Evolutionary conservation across 441 rosid species (phyloP).

Genomic region (Monsonia emarginata): DNA sequence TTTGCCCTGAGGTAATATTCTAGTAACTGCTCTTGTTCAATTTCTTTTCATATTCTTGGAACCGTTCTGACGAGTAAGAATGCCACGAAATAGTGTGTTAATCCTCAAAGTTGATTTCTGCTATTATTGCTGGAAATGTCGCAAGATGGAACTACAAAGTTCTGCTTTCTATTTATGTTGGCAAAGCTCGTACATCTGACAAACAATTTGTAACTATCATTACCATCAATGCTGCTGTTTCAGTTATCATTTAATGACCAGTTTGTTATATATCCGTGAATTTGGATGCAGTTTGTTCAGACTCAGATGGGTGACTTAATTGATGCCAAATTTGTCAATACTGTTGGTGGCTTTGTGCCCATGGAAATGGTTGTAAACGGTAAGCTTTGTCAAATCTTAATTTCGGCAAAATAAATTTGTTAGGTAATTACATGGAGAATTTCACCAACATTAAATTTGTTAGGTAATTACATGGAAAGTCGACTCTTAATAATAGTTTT

Average conservation of each 20-base stretch:
- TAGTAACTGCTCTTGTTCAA: slow-evolving; percentile 3
- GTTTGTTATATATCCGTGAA: background rate
- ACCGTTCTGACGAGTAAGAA: background rate
- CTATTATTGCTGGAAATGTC: background rate
- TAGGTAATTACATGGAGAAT: background rate
- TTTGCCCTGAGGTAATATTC: slow-evolving; percentile 87
- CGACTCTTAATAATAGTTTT: background rate
- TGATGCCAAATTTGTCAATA: slow-evolving; percentile 23
- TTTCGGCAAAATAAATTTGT: background rate
- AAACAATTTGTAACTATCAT: background rate
- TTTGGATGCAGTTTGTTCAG: slow-evolving; percentile 59
- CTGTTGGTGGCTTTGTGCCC: slow-evolving; percentile 65
- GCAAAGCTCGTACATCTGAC: background rate
- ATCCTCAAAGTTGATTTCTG: background rate
- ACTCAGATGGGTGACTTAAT: slow-evolving; percentile 46
- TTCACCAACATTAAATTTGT: background rate
- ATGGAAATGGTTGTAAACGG: slow-evolving; percentile 77
- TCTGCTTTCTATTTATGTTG: background rate
- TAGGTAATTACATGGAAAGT: background rate
- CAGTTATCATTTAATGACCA: background rate
- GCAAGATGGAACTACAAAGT: background rate
- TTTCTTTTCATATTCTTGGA: background rate
- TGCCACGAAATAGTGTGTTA: background rate
- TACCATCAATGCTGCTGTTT: background rate
- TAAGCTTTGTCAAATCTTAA: slow-evolving; percentile 17